Conservation (phyloP, 495 filamentous ascomycete genomes). For the Neurospora intermedia region DNA sequence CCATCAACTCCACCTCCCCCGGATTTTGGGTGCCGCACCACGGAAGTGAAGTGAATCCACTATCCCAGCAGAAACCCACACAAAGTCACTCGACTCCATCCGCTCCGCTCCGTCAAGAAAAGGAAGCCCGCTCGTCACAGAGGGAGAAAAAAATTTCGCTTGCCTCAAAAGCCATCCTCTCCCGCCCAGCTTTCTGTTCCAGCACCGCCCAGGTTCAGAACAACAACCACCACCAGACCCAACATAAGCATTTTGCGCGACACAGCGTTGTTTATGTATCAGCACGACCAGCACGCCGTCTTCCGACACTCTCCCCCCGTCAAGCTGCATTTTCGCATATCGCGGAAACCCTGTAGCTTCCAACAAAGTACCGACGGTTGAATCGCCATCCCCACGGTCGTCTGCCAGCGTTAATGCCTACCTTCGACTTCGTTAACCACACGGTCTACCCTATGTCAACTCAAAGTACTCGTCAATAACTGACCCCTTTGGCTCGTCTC, state of each 20-base stretch:
- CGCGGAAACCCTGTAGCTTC: conserved; percentile 78
- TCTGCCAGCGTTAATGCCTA: conserved; percentile 43
- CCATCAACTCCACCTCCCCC: not conserved
- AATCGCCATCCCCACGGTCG: conserved; percentile 26
- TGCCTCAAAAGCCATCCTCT: not conserved
- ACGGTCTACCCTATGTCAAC: conserved; percentile 39
- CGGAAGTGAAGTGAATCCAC: not conserved
- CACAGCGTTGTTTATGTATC: conserved; percentile 48
- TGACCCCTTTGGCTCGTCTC: conserved; percentile 31
- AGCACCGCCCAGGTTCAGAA: not conserved
- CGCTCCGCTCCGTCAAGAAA: not conserved
- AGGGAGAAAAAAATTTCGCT: not conserved
- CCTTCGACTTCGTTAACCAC: conserved; percentile 31
- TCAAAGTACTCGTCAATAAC: conserved; percentile 35
- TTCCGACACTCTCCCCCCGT: conserved; percentile 72
- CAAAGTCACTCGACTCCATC: not conserved
- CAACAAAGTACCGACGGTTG: conserved; percentile 81
- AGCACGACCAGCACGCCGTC: conserved; percentile 44
- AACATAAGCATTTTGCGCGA: conserved; percentile 28
- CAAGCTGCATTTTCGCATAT: conserved; percentile 92
- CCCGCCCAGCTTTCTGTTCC: not conserved
- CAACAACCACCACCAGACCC: conserved; percentile 20
- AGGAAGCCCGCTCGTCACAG: not conserved
- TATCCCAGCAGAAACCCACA: not conserved
- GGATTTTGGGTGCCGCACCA: not conserved